Evolutionary conservation across 2,329 filamentous ascomycete genomes (phyloP), one percentile per base, ranked within the genome.

Genomic region (Amesomyces nigricolor): DNA sequence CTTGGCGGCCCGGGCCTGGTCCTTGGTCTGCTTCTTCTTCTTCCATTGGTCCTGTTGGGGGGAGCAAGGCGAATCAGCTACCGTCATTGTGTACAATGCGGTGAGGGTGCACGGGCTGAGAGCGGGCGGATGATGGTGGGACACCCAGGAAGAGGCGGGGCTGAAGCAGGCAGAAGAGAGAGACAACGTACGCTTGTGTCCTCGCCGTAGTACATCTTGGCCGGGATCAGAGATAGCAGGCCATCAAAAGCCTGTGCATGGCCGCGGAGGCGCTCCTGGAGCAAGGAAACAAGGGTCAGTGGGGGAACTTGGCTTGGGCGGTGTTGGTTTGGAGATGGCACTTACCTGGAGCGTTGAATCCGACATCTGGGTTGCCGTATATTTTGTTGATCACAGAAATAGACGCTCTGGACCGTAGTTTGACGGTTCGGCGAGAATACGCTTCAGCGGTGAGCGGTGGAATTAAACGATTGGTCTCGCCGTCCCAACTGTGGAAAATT

Each of bases 1-100:
- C 74, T 91, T 91, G 54, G 90, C 88, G 63, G 87, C 85, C 59
- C 84, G 83, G 57, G 89, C 89, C 71, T 96, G 82, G 71, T 90
- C 88, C 70, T 95, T 96, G 49, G 90, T 92, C 74, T 97, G 91
- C 77, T 97, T 97, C 75, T 94, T 95, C 68, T 87, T 87, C 70
- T 86, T 85, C 90, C 91, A 95, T 85, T 96, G 90, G 66, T 94
- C 88, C 90, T 95, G 67, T 59, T 62, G 5, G 14, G 4, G 16
- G n/a, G 49, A 52, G 22, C 45, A 30, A 35, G 50, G 40, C 17
- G 38, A 32, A 51, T 56, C 38, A 49, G 35, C 42, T 52, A 51
- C 47, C 4, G 22, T 19, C n/a, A 17, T 47, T n/a, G 17, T 22
- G 45, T 35, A 40, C 29, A 26, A 26, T 35, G 14, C 22, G 22